Percentiles rank a stretch among this genome's conserved stretches.
Conservation (phyloP, 139 green algal species). For the Diplosphaera chodatii region DNA sequence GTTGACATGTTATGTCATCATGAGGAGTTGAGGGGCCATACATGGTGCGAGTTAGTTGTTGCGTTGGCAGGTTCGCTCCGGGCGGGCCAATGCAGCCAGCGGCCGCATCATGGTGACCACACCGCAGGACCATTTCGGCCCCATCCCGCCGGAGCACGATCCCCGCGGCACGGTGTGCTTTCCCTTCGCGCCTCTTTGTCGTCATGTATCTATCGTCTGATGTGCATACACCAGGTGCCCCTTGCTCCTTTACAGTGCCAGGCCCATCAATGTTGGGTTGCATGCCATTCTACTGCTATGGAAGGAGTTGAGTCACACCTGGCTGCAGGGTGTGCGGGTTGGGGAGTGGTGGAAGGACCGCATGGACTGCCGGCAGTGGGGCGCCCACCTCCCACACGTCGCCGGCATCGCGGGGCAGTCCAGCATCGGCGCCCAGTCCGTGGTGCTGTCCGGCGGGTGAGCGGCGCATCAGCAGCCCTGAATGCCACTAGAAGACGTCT, state of each 20-base stretch:
- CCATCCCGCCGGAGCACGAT: slow-evolving; percentile 85
- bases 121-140: slow-evolving; percentile 87
- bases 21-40: no score
- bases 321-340: slow-evolving; percentile 72
- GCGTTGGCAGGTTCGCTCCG: slow-evolving; percentile 44
- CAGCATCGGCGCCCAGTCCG: slow-evolving; percentile 66
- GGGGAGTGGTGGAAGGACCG: slow-evolving; percentile 85
- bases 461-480: no score
- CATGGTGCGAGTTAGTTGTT: no score
- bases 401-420: slow-evolving; percentile 91
- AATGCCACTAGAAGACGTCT: no score
- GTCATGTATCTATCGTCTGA: no score
- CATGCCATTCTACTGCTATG: no score
- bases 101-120: slow-evolving; percentile 88
- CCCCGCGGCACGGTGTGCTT: slow-evolving; percentile 49
- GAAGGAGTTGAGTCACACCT: no score
- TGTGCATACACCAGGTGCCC: no score
- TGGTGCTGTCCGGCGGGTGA: slow-evolving; percentile 63
- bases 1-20: no score
- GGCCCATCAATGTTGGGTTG: no score
- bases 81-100: slow-evolving; percentile 81
- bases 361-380: slow-evolving; percentile 92
- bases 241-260: no score
- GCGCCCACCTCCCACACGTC: slow-evolving; percentile 92
- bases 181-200: no score